Base-by-base conservation (phyloP, 257 asterid genomes). In the Galeopsis tetrahit region DNA sequence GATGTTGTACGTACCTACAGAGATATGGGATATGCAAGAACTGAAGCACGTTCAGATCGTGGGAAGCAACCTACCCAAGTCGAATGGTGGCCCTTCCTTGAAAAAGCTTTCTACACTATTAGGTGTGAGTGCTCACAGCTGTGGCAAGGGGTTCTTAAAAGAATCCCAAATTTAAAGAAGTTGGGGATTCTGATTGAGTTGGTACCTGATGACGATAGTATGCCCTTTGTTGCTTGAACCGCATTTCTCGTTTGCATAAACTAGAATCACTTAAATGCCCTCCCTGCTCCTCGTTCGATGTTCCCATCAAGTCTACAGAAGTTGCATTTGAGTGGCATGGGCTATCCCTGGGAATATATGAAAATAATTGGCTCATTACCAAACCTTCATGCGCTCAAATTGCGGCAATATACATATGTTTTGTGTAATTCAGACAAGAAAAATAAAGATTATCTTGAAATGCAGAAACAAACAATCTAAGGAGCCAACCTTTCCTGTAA, bases 21-120 rank as follows among this genome's bases (percentile, higher is more conserved):
- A 40, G 7, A 63, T 63, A 40, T 63, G 69, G 69, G 69, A 63
- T 63, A 63, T 63, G 69, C 4, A 17, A 40, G 55, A 40, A 40
- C 36, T 63, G 1, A 43, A 63, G 55, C 69, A 63, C 39, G 8
- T 63, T 63, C 55, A 63, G 15, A 28, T 63, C 69, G 43, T 42
- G 55, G 55, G 69, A 63, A 42, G 36, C 17, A 63, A 43, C 55
- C 55, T 63, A 66, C 71, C 43, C 1, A 17, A 46, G 10, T 2
- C 39, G 4, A 17, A 17, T 0, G 3, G 4, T 7, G 42, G 7
- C 11, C 7, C 7, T 66, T 66, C 35, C 44, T 66, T 66, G 32
- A 1, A 6, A 46, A 66, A 66, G 43, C 59, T 66, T 43, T 36
- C 6, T 11, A 66, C 43, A 46, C 71, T 66, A 10, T 9, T 66